Base-by-base conservation (phyloP, 768 basidiomycete species). In the Xerocomellus chrysenteron region DNA sequence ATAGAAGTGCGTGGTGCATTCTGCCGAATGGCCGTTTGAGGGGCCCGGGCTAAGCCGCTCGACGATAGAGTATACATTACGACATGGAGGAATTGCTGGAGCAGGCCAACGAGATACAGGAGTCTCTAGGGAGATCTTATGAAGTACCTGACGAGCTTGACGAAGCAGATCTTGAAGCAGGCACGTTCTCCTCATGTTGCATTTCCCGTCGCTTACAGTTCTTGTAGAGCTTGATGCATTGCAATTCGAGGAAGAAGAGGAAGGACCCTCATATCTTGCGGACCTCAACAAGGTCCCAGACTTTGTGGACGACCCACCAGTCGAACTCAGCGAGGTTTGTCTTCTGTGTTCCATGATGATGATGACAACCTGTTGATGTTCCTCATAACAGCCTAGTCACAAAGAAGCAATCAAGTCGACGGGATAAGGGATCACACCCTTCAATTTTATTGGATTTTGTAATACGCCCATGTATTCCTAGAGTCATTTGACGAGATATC, bases 11-110 rank as follows among this genome's bases (percentile, higher is more conserved):
- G 81, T 66, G 21, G 16, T 47, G 46, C 10, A 33, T 42, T 6
- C 16, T 41, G 13, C 12, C 36, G 4, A 37, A 3, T 41, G 19
- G 11, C 10, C 26, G 12, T 33, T 11, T 6, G 12, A 24, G 6
- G 3, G 26, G 26, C 5, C 21, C 14, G 11, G 39, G 19, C 39
- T 43, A 7, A 57, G 30, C 40, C n/a, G 46, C 14, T 30, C 50
- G 35, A 24, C n/a, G 51, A 33, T 67, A 98, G 95, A 87, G 79
- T 65, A 92, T 98, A 67, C 96, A 99, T 70, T 93, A 89, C 70
- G 96, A 99, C 57, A 98, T 99, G 95, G 94, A 97, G 67, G 97
- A 98, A 55, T 71, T 98, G 59, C 76, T 99, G 56, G 97, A 98
- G 67, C 94, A 97, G 70, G 92, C 94, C 11, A 98, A 98, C 66